Evolutionary conservation across 1,284 basidiomycete species (phyloP).

Genomic region (Chalciporus sp.): DNA sequence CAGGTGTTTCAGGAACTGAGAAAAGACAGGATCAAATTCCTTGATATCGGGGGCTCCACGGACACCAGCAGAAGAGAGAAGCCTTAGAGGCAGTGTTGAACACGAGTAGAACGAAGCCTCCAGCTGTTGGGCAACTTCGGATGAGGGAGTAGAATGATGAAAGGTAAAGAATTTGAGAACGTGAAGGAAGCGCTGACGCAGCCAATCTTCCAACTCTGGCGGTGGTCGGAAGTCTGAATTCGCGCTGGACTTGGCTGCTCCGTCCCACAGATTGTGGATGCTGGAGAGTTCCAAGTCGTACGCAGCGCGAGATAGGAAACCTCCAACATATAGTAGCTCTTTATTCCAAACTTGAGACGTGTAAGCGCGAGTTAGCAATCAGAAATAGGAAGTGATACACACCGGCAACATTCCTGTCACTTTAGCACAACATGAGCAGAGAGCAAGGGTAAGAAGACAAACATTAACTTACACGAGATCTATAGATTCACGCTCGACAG

Average conservation of each 20-base stretch:
- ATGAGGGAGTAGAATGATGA: constrained; percentile 83
- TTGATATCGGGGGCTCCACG: constrained; percentile 73
- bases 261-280: constrained; percentile 59
- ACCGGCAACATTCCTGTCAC: constrained; percentile 79
- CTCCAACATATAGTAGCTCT: constrained; percentile 85
- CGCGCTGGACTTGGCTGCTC: constrained; percentile 38
- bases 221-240: constrained; percentile 31
- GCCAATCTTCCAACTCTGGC: constrained; percentile 48
- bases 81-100: constrained; percentile 54
- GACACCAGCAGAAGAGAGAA: constrained; percentile 84
- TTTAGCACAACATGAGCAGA: constrained; percentile 30
- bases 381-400: constrained; percentile 22
- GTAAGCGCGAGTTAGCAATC: not conserved
- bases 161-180: constrained; percentile 91
- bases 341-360: constrained; percentile 75
- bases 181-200: constrained; percentile 76
- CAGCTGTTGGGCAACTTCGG: constrained; percentile 79
- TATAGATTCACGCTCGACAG: constrained; percentile 94
- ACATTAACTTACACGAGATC: constrained; percentile 71
- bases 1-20: constrained; percentile 79
- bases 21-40: constrained; percentile 75
- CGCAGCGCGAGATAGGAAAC: constrained; percentile 78
- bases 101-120: constrained; percentile 86
- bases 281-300: constrained; percentile 85
- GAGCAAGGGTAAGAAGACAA: not conserved